Evolutionary conservation across 768 basidiomycete genomes (phyloP), one percentile per base, ranked within the genome.

Genomic region (Podaxis pistillaris): DNA sequence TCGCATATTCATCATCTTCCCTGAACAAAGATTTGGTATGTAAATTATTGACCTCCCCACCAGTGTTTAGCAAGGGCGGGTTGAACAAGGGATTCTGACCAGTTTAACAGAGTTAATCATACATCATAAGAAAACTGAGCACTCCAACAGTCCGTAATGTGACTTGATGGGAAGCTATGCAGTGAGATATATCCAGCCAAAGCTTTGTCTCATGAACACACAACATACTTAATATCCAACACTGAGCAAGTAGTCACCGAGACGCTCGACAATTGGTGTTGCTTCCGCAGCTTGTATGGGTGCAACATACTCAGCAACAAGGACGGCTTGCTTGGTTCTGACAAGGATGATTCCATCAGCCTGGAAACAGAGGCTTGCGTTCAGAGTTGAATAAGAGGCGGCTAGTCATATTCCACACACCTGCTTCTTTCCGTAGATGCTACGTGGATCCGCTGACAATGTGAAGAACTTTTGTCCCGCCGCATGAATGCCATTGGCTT

Each of bases 311-410:
- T 88, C 87, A 4, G 86, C 84, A 22, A 97, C 86, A 57, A 98
- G 79, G 60, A 96, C 78, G n/a, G 92, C 93, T 69, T 91, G 89
- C 64, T 82, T 89, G 17, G 93, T 96, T 80, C 90, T 91, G 52
- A 91, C 87, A 63, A 94, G 68, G 65, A 87, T 72, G 40, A 79
- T 84, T 1, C 96, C 95, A 72, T 92, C 86, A 22, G 80, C 82
- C 94, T 96, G 69, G 4, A 24, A 50, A 44, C 24, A n/a, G 61
- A 7, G 49, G 46, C 40, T 26, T 49, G 53, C 28, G 38, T 36
- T 30, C 57, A 44, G 51, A 9, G 56, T 55, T 1, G 1, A 36
- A n/a, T 17, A 28, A 13, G 36, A 56, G 58, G 44, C 58, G 54
- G 51, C 56, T 47, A 54, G 33, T 60, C 44, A 11, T 57, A 36